Conservation (phyloP, 192 early-diverging fungal species). For the Entomortierella beljakovae region DNA sequence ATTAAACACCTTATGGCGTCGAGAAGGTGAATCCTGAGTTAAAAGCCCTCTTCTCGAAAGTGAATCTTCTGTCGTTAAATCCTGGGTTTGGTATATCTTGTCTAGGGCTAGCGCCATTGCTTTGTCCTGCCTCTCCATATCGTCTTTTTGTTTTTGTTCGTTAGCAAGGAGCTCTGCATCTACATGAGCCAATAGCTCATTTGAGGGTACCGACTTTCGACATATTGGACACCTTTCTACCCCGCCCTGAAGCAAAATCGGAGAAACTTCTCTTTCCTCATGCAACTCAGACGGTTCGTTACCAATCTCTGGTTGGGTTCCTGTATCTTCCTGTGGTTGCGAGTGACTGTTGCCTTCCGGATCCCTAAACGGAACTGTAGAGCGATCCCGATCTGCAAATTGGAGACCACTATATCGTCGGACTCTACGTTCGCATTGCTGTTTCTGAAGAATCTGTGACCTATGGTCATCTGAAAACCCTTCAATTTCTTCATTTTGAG, state of each 20-base stretch:
- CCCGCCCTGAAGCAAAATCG: constrained; percentile 7
- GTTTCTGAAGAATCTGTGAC: background rate
- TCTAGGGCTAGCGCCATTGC: constrained; percentile 15
- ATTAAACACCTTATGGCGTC: background rate
- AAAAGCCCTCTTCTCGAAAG: background rate
- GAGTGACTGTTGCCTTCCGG: background rate
- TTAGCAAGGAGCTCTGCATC: constrained; percentile 24
- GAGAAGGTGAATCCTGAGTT: background rate
- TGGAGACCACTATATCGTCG: constrained; percentile 19
- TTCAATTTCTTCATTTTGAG: constrained; percentile 30
- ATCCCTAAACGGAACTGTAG: background rate
- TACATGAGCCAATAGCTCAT: constrained; percentile 33
- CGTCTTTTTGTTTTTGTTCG: constrained; percentile 23
- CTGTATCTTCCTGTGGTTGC: background rate
- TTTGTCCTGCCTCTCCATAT: constrained; percentile 24
- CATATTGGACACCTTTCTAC: constrained; percentile 32
- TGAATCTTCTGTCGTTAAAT: background rate
- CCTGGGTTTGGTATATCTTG: constrained; percentile 17
- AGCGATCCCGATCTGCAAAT: background rate
- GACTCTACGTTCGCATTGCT: constrained; percentile 2
- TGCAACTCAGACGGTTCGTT: background rate
- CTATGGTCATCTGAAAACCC: constrained; percentile 37
- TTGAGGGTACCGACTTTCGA: constrained; percentile 10
- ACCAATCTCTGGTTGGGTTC: background rate
- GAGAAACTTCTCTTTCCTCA: background rate